Conservation (phyloP, 2,329 filamentous ascomycete species). For the Mycosphaerella sp. region DNA sequence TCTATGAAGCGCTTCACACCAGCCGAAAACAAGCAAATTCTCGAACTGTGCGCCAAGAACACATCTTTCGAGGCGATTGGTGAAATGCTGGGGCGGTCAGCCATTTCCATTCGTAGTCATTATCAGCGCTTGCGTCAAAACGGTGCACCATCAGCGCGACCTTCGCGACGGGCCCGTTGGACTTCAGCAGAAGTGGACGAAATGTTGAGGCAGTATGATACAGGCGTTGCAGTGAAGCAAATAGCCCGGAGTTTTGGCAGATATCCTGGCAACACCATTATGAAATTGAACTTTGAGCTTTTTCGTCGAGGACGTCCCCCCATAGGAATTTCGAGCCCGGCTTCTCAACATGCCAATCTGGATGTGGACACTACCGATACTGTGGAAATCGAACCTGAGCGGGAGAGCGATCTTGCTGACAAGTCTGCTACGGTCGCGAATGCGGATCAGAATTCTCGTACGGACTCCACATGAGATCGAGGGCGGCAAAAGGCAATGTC, state of each 20-base stretch:
- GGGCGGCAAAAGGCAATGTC: too few species aligned
- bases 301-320: background rate
- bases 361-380: too few species aligned
- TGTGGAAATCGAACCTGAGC: too few species aligned
- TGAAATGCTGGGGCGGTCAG: background rate
- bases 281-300: background rate
- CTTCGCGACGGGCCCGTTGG: background rate
- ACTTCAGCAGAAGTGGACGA: background rate
- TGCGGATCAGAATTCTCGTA: too few species aligned
- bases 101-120: too few species aligned
- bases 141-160: background rate
- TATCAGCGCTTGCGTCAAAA: background rate
- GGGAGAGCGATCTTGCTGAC: too few species aligned
- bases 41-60: background rate
- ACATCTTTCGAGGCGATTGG: background rate
- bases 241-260: background rate
- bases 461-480: too few species aligned
- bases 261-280: background rate
- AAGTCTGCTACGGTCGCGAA: too few species aligned
- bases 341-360: background rate
- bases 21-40: background rate
- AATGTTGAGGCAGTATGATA: background rate
- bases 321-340: background rate
- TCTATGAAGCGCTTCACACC: background rate
- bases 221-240: background rate